Conservation (phyloP, 148 eudicot genomes). For the Silene latifolia region DNA sequence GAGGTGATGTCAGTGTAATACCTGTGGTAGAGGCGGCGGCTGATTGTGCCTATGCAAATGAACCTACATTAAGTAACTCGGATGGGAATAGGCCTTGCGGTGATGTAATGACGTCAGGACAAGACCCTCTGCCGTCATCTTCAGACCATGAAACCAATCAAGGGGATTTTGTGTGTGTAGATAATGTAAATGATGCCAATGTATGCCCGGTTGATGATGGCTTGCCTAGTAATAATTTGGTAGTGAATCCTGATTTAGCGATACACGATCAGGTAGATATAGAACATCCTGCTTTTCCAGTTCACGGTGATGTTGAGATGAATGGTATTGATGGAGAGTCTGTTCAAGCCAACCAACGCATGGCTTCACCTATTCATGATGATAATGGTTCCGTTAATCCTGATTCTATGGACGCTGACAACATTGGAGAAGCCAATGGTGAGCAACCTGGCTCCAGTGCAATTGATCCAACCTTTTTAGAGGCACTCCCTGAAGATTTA, state of each 20-base stretch:
- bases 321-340: constrained; percentile 39
- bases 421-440: constrained; percentile 37
- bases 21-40: constrained; percentile 31
- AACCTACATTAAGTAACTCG: constrained; percentile 31
- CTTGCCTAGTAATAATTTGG: constrained; percentile 30
- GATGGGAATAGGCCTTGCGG: constrained; percentile 36
- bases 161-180: constrained; percentile 27
- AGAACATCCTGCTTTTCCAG: constrained; percentile 44
- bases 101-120: constrained; percentile 34
- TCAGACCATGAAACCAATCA: constrained; percentile 23
- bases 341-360: constrained; percentile 33
- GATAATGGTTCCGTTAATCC: constrained; percentile 36
- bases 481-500: constrained; percentile 97
- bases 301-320: constrained; percentile 54
- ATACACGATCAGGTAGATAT: constrained; percentile 39
- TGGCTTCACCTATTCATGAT: constrained; percentile 34
- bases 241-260: constrained; percentile 33
- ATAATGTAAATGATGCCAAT: constrained; percentile 22
- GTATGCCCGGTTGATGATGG: constrained; percentile 32
- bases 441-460: constrained; percentile 60
- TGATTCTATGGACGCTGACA: constrained; percentile 53
- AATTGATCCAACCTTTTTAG: constrained; percentile 96
- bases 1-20: constrained; percentile 27
- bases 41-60: constrained; percentile 31
- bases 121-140: constrained; percentile 23